These are phyloP conservation scores for Trapa incisa DNA, from an alignment of 345 rosid genomes.

Conservation along the genomic window DNA sequence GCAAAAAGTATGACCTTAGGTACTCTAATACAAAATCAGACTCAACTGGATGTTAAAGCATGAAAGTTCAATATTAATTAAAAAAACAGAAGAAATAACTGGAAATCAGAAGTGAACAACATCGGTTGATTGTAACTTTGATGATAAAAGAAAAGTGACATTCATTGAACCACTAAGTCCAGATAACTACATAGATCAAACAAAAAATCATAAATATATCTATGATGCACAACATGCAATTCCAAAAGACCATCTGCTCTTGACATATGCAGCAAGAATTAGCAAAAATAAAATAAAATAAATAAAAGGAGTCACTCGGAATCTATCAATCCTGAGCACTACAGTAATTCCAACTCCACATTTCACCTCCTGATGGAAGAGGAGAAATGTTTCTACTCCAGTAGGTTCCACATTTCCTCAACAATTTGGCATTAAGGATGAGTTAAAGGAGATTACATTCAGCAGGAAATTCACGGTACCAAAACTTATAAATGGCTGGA, in stretches of 20 bases:
- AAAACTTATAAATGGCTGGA: neutral
- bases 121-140: too few relatives aligned
- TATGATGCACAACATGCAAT: neutral
- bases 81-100: neutral
- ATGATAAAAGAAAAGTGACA: neutral
- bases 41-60: neutral
- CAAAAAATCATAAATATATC: neutral
- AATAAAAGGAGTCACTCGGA: neutral
- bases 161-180: neutral
- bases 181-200: neutral
- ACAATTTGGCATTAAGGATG: neutral
- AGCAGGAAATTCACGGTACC: neutral
- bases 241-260: neutral
- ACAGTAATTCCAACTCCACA: neutral
- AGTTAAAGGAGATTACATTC: neutral
- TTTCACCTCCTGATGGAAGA: neutral
- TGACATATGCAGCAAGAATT: neutral
- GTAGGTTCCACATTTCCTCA: neutral
- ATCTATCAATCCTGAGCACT: neutral
- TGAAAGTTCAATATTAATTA: neutral
- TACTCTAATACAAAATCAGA: neutral
- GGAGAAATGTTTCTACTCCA: neutral
- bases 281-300: neutral
- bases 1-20: constrained; percentile 1
- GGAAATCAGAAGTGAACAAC: neutral